A percentile compares a stretch with the other conserved stretches of the same genome.
Evolutionary conservation across 768 basidiomycete genomes (phyloP).

Genomic region (Xanthoconium purpureum): DNA sequence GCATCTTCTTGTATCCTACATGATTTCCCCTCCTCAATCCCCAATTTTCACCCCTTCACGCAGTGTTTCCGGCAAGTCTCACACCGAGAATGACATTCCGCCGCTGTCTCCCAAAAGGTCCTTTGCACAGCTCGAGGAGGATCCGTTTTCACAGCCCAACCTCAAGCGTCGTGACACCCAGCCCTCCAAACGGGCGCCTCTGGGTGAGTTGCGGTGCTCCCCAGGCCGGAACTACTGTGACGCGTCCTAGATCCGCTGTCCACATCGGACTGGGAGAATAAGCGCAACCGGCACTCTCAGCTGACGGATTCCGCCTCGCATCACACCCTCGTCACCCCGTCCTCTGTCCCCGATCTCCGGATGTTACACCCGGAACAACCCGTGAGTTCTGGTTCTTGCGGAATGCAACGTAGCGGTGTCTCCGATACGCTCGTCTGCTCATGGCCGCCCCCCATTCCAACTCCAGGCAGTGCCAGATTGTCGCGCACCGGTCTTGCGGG

Average conservation of each 20-base stretch:
- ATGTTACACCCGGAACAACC: slow-evolving; percentile 6
- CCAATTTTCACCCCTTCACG: slow-evolving; percentile 1
- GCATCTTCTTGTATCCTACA: slow-evolving; percentile 10
- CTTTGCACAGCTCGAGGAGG: slow-evolving; percentile 17
- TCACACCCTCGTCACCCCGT: slow-evolving; percentile 6
- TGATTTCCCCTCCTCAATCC: slow-evolving; percentile 20
- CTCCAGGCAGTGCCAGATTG: not conserved
- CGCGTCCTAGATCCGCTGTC: slow-evolving; percentile 28
- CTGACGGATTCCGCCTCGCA: slow-evolving; percentile 7
- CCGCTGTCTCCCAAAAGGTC: slow-evolving; percentile 20
- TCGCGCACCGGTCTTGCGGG: slow-evolving; percentile 3
- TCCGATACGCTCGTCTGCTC: slow-evolving; percentile 11
- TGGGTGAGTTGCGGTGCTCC: slow-evolving; percentile 23
- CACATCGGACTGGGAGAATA: slow-evolving; percentile 20
- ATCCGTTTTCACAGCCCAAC: slow-evolving; percentile 10
- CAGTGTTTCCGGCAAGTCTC: not conserved
- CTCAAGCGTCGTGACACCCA: slow-evolving; percentile 18
- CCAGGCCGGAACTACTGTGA: slow-evolving; percentile 1
- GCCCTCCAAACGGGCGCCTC: slow-evolving; percentile 15
- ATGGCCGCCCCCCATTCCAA: slow-evolving; percentile 23
- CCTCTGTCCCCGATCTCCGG: slow-evolving; percentile 15
- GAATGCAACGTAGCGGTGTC: slow-evolving; percentile 7
- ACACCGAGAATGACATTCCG: slow-evolving; percentile 11
- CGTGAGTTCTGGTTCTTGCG: slow-evolving; percentile 8
- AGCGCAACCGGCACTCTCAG: not conserved